These are phyloP conservation scores for Camelina neglecta DNA, from an alignment of 345 rosid genomes.

Conservation along the genomic window DNA sequence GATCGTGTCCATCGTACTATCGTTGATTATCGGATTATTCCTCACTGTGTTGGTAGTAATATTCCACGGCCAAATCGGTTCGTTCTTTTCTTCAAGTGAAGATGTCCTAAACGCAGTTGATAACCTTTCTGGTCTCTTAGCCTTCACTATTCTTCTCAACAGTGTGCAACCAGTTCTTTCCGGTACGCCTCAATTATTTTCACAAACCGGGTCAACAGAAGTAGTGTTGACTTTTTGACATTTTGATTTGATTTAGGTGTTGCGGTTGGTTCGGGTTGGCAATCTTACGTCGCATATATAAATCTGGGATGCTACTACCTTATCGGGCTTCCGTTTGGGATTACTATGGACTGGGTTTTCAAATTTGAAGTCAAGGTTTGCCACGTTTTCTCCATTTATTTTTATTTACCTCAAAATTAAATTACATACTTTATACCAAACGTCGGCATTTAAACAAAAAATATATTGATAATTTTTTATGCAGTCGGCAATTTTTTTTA, in stretches of 20 bases:
- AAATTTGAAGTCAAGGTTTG: slow-evolving; percentile 55
- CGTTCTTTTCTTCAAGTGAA: slow-evolving; percentile 66
- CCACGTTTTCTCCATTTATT: not conserved
- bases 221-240: not conserved
- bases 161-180: slow-evolving; percentile 88
- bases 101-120: slow-evolving; percentile 63
- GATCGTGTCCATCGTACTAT: not conserved
- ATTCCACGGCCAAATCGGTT: slow-evolving; percentile 51
- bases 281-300: slow-evolving; percentile 61
- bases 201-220: slow-evolving; percentile 1
- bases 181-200: slow-evolving; percentile 43
- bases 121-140: slow-evolving; percentile 63
- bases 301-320: slow-evolving; percentile 72
- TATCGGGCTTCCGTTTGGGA: slow-evolving; percentile 71
- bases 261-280: slow-evolving; percentile 32
- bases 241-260: not conserved
- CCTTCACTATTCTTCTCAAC: slow-evolving; percentile 80
- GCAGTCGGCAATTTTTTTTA: not conserved
- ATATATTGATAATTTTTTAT: too few relatives aligned
- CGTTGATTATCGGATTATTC: not conserved
- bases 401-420: too few relatives aligned
- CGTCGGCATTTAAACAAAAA: not conserved
- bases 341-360: slow-evolving; percentile 62
- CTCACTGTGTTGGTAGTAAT: slow-evolving; percentile 61
- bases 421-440: not conserved